Evolutionary conservation across 306 rosid genomes (phyloP), one percentile per base, ranked within the genome.

Genomic region (Cucurbita moschata): DNA sequence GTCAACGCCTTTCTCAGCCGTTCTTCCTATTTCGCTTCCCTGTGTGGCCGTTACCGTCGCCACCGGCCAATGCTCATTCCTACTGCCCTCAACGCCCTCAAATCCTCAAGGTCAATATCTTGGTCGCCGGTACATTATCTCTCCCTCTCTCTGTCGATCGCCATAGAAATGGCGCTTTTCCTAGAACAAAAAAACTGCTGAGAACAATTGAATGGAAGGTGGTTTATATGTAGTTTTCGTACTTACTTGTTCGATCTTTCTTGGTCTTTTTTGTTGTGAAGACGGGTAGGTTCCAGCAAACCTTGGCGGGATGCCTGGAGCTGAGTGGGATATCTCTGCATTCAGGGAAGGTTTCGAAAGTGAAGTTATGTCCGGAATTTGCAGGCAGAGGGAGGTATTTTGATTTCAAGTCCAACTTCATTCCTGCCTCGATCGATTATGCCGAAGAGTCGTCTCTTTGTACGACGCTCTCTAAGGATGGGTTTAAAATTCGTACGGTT

Each of bases 261-360:
- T 18, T 26, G 10, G 44, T 69, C 21, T 5, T 7, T 19, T 26
- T 26, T 69, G 21, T 38, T 44, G 26, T 40, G 37, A 84, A 90
- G 98, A 90, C 89, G 2, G 96, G 98, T 26, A 78, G 76, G 86
- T 79, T 87, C 61, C 98, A 93, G 85, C 90, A 88, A 77, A 93
- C 98, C 83, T 79, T 93, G 61, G 89, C 88, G 4, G 82, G 83
- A 72, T 86, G 83, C 71, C 81, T 93, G 50, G 92, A 90, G 88
- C 78, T 90, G 39, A 72, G 62, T 4, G 97, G 98, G 54, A 85
- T 70, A 55, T 70, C 79, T 49, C 77, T 93, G 65, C 98, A 90
- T 79, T 79, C 86, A 4, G 97, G 96, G 10, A 80, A 86, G 44
- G 76, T 79, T 71, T 87, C 97, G 51, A 78, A 75, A 1, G 90